Evolutionary conservation across 1,139 yeast genomes (phyloP).

Genomic region (Magnusiomyces suaveolens): DNA sequence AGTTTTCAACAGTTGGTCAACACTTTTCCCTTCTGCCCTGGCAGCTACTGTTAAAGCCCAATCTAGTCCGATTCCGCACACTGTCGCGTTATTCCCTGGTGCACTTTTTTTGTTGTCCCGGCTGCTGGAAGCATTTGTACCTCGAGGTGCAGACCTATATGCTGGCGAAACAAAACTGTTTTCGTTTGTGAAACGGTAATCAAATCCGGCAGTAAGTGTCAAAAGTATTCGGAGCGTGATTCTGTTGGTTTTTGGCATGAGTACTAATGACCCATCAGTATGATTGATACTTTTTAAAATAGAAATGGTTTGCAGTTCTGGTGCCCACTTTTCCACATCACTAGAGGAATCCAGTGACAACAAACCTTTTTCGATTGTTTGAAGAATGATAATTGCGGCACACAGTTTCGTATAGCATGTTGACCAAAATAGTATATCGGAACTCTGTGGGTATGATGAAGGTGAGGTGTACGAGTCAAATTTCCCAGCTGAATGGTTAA

Average conservation of each 20-base stretch:
- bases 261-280: conserved; percentile 34
- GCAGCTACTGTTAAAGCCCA: conserved; percentile 46
- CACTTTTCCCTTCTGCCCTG: conserved; percentile 36
- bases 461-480: too few species aligned
- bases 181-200: conserved; percentile 22
- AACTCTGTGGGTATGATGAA: too few species aligned
- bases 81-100: not conserved
- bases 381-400: conserved; percentile 40
- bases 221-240: conserved; percentile 42
- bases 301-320: conserved; percentile 37
- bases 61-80: conserved; percentile 41
- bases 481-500: too few species aligned
- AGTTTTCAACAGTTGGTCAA: conserved; percentile 37
- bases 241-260: conserved; percentile 32
- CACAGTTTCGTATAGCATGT: conserved; percentile 44
- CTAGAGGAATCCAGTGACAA: conserved; percentile 36
- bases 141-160: too few species aligned
- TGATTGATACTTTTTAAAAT: conserved; percentile 34
- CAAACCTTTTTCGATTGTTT: conserved; percentile 39
- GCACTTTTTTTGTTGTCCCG: too few species aligned
- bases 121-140: too few species aligned
- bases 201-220: conserved; percentile 36
- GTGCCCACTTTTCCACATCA: conserved; percentile 31
- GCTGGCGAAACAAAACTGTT: too few species aligned
- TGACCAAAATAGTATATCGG: too few species aligned